Conservation (phyloP, 805 yeast genomes). For the Metschnikowia henanensis region DNA sequence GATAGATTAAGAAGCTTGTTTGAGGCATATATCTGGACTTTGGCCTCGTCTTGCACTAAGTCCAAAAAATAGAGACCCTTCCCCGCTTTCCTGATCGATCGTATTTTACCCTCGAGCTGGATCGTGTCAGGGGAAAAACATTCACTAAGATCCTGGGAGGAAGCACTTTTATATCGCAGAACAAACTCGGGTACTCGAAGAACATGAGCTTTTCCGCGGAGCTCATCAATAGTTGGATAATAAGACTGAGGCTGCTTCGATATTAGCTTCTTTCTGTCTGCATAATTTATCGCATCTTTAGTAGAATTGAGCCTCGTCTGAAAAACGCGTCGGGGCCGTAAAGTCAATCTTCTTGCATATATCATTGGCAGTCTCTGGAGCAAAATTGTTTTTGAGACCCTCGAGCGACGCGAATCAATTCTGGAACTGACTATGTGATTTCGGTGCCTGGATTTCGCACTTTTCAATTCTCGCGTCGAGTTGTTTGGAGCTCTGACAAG, state of each 20-base stretch:
- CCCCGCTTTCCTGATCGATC: slow-evolving; percentile 61
- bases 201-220: slow-evolving; percentile 1
- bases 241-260: slow-evolving; percentile 10
- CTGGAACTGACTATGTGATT: no score
- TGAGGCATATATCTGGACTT: slow-evolving; percentile 64
- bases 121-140: slow-evolving; percentile 5
- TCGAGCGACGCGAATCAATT: no score
- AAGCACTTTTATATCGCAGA: slow-evolving; percentile 21
- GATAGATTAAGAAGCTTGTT: slow-evolving; percentile 45
- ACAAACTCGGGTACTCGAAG: slow-evolving; percentile 43
- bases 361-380: background rate
- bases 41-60: slow-evolving; percentile 54
- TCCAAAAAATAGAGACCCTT: slow-evolving; percentile 71
- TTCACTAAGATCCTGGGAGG: slow-evolving; percentile 18
- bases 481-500: no score
- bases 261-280: slow-evolving; percentile 14
- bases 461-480: no score
- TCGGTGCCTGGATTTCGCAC: no score
- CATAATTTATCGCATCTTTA: slow-evolving; percentile 11
- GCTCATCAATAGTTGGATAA: slow-evolving; percentile 15
- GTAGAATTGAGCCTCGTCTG: slow-evolving; percentile 9
- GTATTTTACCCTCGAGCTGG: slow-evolving; percentile 55
- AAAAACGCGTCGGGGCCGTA: background rate
- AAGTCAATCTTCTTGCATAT: background rate
- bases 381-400: background rate